Evolutionary conservation across 2,329 filamentous ascomycete species (phyloP).

Genomic region (Mycosphaerella sp.): DNA sequence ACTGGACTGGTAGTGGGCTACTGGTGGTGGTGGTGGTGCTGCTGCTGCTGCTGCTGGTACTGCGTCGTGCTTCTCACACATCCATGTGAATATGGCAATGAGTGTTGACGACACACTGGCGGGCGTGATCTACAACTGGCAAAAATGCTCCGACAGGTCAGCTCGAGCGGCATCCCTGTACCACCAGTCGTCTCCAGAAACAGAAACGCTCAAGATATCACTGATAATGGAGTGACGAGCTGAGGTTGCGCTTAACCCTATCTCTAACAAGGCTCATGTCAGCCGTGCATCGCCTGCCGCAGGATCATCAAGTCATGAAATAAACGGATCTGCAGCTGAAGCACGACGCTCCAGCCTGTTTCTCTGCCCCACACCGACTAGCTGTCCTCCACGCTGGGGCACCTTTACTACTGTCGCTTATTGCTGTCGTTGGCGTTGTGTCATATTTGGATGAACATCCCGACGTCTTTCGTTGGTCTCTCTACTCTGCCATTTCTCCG

Average conservation of each 20-base stretch:
- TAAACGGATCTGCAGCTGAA: conserved; percentile 20
- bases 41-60: neutral
- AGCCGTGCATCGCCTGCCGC: conserved; percentile 23
- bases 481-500: conserved; percentile 19
- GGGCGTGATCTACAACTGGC: conserved; percentile 10
- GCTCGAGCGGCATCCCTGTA: conserved; percentile 12
- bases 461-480: conserved; percentile 8
- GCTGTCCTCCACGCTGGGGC: conserved; percentile 2
- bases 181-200: conserved; percentile 18
- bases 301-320: conserved; percentile 17
- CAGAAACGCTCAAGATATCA: conserved; percentile 23
- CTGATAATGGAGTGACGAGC: conserved; percentile 15
- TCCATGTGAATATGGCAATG: conserved; percentile 4
- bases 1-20: too few relatives aligned
- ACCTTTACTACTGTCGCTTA: conserved; percentile 13
- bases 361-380: conserved; percentile 4
- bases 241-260: conserved; percentile 7
- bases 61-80: conserved; percentile 5
- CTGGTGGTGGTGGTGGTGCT: too few relatives aligned
- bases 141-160: conserved; percentile 14
- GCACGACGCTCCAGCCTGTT: conserved; percentile 22
- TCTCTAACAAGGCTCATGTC: conserved; percentile 19
- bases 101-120: conserved; percentile 8
- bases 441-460: conserved; percentile 16
- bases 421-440: conserved; percentile 15